Evolutionary conservation across 1,284 basidiomycete genomes (phyloP).

Genomic region (Ceratobasidium sp.): DNA sequence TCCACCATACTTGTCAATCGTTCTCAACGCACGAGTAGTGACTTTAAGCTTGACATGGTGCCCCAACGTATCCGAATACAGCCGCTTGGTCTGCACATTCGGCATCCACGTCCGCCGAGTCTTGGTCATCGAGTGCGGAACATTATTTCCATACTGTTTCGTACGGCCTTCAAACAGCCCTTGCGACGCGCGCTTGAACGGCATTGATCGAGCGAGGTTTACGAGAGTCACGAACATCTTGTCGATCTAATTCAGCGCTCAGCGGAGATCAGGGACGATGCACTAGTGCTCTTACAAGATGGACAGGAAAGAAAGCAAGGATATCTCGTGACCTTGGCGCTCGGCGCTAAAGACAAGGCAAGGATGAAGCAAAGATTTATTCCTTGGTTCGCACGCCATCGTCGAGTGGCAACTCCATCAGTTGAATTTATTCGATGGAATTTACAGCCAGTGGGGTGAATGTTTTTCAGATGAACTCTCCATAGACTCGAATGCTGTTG

Average conservation of each 20-base stretch:
- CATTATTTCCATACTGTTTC: conserved; percentile 86
- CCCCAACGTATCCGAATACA: conserved; percentile 70
- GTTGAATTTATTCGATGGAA: too few species aligned
- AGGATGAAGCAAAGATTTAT: not conserved
- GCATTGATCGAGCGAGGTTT: conserved; percentile 16
- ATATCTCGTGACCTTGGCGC: too few species aligned
- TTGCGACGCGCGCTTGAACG: conserved; percentile 73
- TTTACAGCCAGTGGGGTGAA: too few species aligned
- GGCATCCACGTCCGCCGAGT: conserved; percentile 90
- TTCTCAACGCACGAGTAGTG: conserved; percentile 74
- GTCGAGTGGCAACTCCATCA: too few species aligned
- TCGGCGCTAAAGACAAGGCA: too few species aligned
- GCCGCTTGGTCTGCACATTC: conserved; percentile 77
- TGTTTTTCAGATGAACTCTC: too few species aligned
- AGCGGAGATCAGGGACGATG: not conserved
- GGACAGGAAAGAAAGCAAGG: too few species aligned
- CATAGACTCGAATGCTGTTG: too few species aligned
- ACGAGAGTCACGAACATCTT: conserved; percentile 3
- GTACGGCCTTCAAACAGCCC: conserved; percentile 82
- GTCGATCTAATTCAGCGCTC: not conserved
- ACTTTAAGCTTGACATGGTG: conserved; percentile 67
- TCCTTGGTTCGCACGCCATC: too few species aligned
- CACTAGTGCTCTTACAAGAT: not conserved
- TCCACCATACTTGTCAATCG: conserved; percentile 84
- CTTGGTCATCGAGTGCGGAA: conserved; percentile 89